A percentile compares a stretch with the other conserved stretches of the same genome.
Evolutionary conservation across 2,329 filamentous ascomycete species (phyloP).

Genomic region (Beauveria rudraprayagi): DNA sequence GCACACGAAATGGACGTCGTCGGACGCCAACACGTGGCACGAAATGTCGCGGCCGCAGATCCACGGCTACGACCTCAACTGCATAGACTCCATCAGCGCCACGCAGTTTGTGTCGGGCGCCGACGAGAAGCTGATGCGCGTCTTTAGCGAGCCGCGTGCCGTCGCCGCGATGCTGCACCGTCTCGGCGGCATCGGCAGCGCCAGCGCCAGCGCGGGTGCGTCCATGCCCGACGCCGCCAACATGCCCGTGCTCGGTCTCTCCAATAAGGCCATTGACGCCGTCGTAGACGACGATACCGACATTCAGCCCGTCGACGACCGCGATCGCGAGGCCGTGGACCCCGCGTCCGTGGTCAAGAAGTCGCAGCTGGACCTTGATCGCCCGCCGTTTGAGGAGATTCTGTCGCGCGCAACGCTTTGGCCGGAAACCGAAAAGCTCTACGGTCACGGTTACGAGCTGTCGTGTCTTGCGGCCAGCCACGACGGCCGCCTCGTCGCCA

Average conservation of each 20-base stretch:
- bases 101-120: conserved; percentile 86
- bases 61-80: conserved; percentile 96
- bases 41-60: conserved; percentile 95
- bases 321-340: conserved; percentile 46
- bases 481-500: conserved; percentile 70
- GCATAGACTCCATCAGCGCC: conserved; percentile 66
- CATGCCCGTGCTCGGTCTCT: conserved; percentile 89
- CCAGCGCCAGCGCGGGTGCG: conserved; percentile 23
- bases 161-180: conserved; percentile 66
- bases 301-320: conserved; percentile 34
- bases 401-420: conserved; percentile 85
- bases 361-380: conserved; percentile 55
- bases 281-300: conserved; percentile 43
- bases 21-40: conserved; percentile 62
- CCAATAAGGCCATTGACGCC: conserved; percentile 80
- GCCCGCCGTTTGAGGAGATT: conserved; percentile 83
- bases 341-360: conserved; percentile 48
- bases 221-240: conserved; percentile 78
- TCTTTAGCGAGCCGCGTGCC: conserved; percentile 82
- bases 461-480: conserved; percentile 74
- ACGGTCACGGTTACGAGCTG: conserved; percentile 96
- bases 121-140: conserved; percentile 94
- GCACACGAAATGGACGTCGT: conserved; percentile 66
- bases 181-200: conserved; percentile 52
- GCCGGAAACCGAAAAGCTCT: conserved; percentile 94